Evolutionary conservation across 2,329 filamentous ascomycete genomes (phyloP), one percentile per base, ranked within the genome.

Genomic region (Xylaria hypoxylon): DNA sequence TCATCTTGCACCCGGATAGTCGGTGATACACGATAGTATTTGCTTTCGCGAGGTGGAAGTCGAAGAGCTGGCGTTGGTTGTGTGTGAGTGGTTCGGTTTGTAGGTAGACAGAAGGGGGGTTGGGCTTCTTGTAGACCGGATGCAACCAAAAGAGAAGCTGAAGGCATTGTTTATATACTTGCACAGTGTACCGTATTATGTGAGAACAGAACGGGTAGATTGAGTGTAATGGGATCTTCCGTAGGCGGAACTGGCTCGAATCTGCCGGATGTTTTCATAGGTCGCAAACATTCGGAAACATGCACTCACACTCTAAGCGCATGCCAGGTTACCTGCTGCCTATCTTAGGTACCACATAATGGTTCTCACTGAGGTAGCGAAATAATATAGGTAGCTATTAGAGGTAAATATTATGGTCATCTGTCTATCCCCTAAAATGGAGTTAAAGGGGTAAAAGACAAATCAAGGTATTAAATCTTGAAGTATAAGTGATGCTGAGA

Each of bases 1-100:
- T 67, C 67, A 69, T 68, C 5, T 33, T 60, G 48, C 31, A 8
- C 6, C 5, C 15, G 6, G n/a, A 24, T 26, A 31, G 28, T 45
- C 4, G 7, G 22, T 8, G 44, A n/a, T n/a, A 3, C 15, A n/a
- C 10, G 8, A 59, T 24, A 11, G 7, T 50, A 2, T 33, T 38
- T 15, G n/a, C 13, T 15, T 2, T 42, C 7, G 38, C 13, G 5
- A 26, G 24, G 42, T 10, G 31, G 15, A 6, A n/a, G 13, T 1
- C 6, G 7, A 17, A 19, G n/a, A 50, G 44, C 6, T 19, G 26
- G 24, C 2, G 33, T 26, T 48, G 28, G 13, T 38, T 28, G 17
- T 2, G 28, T 28, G 17, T 2, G 28, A 11, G 28, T 10, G 5
- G 35, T 42, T n/a, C 40, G 33, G 7, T 33, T 48, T 35, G 24